Base-by-base conservation (phyloP, 2,329 filamentous ascomycete species). In the Didymosphaeria variabile region DNA sequence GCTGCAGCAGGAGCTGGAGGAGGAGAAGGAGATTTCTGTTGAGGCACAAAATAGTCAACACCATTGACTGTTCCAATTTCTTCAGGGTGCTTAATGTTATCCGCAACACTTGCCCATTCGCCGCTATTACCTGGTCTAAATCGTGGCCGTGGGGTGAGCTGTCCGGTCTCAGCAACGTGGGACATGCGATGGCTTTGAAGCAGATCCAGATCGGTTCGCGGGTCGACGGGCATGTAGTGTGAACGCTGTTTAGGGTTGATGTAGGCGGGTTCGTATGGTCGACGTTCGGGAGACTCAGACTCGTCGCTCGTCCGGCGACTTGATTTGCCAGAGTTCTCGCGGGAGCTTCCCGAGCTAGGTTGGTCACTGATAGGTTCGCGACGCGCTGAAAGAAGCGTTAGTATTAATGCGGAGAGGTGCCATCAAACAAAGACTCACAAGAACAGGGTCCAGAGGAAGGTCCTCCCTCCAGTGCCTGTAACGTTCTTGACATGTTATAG, bases 151-250 rank as follows among this genome's bases (percentile, higher is more conserved):
- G 79, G 79, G 31, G 77, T 78, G 50, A 84, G 74, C 63, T 84
- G 82, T 17, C 82, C 82, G 38, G 81, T 84, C 69, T 84, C 82
- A 19, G 82, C 82, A 34, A 81, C 82, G 63, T 83, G 82, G 6
- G 82, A 84, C 57, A 82, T 71, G 34, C 82, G 81, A 64, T 83
- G 81, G 59, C 70, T 82, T 57, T 82, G 77, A 58, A 84, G 79
- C 29, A 83, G 70, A 46, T 77, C 72, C 38, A 78, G 73, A 56
- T 78, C 73, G 26, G 68, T 72, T n/a, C 71, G 71, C 19, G 76
- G 75, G 59, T 78, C 74, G 31, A 70, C 66, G 34, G 74, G 69
- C 12, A 61, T 61, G 13, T 64, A 57, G 9, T 60, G 49, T 5
- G 69, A 67, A 23, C 63, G 58, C n/a, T 66, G 54, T 10, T 50